phyloP scores from a whole-genome alignment of 2,329 filamentous ascomycete species.

The Decorospora gaudefroyi region DNA sequence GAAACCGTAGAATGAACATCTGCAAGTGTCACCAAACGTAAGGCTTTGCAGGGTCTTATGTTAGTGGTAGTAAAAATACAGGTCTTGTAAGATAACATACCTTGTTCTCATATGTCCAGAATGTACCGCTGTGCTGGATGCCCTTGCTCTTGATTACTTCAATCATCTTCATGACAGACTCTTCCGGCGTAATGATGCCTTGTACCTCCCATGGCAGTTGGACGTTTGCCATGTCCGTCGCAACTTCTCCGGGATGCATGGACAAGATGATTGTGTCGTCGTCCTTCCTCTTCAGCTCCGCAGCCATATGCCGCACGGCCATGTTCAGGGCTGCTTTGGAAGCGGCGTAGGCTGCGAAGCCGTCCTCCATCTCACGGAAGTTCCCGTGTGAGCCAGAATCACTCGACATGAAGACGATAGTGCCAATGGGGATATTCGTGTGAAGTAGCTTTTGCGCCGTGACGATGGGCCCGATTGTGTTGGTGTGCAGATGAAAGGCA shows the following conservation, averaged over 20 bases:
- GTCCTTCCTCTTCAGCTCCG: slow-evolving; percentile 58
- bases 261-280: slow-evolving; percentile 57
- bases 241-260: slow-evolving; percentile 63
- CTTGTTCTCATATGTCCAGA: slow-evolving; percentile 61
- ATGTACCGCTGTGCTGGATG: slow-evolving; percentile 57
- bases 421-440: slow-evolving; percentile 54
- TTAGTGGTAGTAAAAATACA: slow-evolving; percentile 9
- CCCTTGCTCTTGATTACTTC: slow-evolving; percentile 57
- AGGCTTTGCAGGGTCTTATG: no score
- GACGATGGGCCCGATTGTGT: slow-evolving; percentile 64
- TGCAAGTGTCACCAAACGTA: slow-evolving; percentile 35
- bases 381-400: slow-evolving; percentile 59
- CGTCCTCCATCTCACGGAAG: slow-evolving; percentile 62
- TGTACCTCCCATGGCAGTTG: slow-evolving; percentile 58
- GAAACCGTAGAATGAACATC: not conserved
- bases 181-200: slow-evolving; percentile 56
- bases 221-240: slow-evolving; percentile 61
- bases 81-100: slow-evolving; percentile 37
- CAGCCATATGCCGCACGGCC: slow-evolving; percentile 60
- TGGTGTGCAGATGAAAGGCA: slow-evolving; percentile 60
- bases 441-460: slow-evolving; percentile 59
- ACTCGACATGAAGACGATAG: slow-evolving; percentile 60
- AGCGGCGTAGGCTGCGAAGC: slow-evolving; percentile 62
- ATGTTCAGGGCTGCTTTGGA: slow-evolving; percentile 64
- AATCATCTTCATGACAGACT: slow-evolving; percentile 58